phyloP scores from a whole-genome alignment of 768 basidiomycete species.

The Suillus bovinus region DNA sequence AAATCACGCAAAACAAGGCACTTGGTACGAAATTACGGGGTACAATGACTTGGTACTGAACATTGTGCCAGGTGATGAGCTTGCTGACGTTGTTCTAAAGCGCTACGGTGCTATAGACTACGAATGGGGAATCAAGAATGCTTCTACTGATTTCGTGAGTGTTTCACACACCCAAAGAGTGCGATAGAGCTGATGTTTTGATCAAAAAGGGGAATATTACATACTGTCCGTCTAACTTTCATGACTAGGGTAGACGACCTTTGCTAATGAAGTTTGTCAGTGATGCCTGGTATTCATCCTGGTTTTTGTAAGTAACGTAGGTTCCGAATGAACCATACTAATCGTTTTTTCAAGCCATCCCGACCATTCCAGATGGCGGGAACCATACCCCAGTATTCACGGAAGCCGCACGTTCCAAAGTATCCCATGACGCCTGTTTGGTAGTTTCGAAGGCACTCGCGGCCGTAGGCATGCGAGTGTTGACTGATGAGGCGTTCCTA shows the following conservation, averaged over 20 bases:
- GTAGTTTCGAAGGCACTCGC: conserved; percentile 68
- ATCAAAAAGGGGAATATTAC: conserved; percentile 47
- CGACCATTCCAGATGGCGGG: conserved; percentile 64
- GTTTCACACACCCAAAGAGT: not conserved
- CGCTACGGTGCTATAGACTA: conserved; percentile 60
- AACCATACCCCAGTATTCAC: conserved; percentile 70
- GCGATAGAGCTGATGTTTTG: not conserved
- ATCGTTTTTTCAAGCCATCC: conserved; percentile 51
- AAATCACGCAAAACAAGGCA: conserved; percentile 65
- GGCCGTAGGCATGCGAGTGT: conserved; percentile 57
- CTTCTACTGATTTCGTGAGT: conserved; percentile 77
- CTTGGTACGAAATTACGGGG: conserved; percentile 39
- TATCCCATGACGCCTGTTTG: conserved; percentile 61
- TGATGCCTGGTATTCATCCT: conserved; percentile 63
- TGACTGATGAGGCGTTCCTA: conserved; percentile 62
- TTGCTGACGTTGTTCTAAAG: conserved; percentile 53
- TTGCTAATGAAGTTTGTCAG: conserved; percentile 13
- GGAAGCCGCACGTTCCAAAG: conserved; percentile 52
- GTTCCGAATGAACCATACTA: not conserved
- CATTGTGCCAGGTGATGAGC: conserved; percentile 51
- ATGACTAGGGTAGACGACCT: not conserved
- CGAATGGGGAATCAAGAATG: conserved; percentile 60
- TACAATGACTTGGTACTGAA: not conserved
- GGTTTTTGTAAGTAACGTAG: conserved; percentile 38
- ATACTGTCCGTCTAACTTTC: conserved; percentile 45